phyloP scores from a whole-genome alignment of 371 early-diverging fungal species.

The Apophysomyces ossiformis region DNA sequence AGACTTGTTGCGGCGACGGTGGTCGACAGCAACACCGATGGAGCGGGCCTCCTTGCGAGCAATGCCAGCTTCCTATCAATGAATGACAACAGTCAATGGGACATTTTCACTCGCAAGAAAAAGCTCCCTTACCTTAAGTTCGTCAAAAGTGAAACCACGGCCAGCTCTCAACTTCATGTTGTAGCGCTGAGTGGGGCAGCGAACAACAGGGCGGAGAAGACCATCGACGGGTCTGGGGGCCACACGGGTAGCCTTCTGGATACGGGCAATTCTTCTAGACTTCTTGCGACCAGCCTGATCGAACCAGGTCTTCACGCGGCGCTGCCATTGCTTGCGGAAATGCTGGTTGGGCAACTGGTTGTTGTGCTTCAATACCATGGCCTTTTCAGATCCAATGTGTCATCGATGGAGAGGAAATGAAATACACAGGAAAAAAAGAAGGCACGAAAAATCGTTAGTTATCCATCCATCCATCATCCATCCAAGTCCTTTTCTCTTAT shows the following conservation, averaged over 20 bases:
- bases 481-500: conserved; percentile 6
- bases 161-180: conserved; percentile 99
- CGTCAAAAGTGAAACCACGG: conserved; percentile 99
- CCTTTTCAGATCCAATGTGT: conserved; percentile 19
- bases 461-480: conserved; percentile 18
- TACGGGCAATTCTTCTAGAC: conserved; percentile 87
- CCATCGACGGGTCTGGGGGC: conserved; percentile 98
- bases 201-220: conserved; percentile 97
- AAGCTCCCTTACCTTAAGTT: conserved; percentile 82
- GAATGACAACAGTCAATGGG: background rate
- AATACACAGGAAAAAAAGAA: conserved; percentile 6
- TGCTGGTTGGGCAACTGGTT: conserved; percentile 98
- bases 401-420: conserved; percentile 10
- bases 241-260: conserved; percentile 95
- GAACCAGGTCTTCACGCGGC: conserved; percentile 99
- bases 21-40: conserved; percentile 98
- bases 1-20: conserved; percentile 97
- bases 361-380: conserved; percentile 94
- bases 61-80: conserved; percentile 87
- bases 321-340: conserved; percentile 99
- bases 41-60: conserved; percentile 93
- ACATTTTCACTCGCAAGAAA: background rate
- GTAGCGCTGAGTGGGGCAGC: conserved; percentile 98
- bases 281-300: conserved; percentile 98
- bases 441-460: conserved; percentile 10